Base-by-base conservation (phyloP, 306 rosid genomes). In the Inga laurina region DNA sequence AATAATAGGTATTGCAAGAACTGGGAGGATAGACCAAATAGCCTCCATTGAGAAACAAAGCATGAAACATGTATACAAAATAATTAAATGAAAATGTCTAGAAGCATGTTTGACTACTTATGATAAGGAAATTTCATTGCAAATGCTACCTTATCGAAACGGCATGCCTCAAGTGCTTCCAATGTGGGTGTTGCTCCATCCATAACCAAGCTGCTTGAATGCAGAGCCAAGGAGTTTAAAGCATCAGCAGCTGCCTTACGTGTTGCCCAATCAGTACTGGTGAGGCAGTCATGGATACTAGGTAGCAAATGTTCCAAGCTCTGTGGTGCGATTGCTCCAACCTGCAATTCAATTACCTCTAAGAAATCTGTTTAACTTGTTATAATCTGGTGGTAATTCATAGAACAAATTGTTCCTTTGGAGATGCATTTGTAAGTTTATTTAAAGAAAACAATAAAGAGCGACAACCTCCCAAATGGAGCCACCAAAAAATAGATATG, bases 201-300 rank as follows among this genome's bases (percentile, higher is more conserved):
- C 7, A 85, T 82, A 82, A 92, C 74, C 87, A 97, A 79, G 51
- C 84, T 90, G 79, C 94, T 94, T n/a, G 98, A 88, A 88, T 91
- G 93, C 90, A 93, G 85, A 19, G 97, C 97, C 76, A 97, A 74
- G 16, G 94, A 88, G 77, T 83, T 85, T 48, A 97, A 86, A 52
- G 91, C 90, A 69, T 97, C 99, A 69, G 99, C 98, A 51, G 99
- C 97, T 57, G 99, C 99, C 89, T 97, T 97, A 43, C 99, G 98
- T 30, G 98, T 97, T 59, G 95, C 95, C 99, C 99, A 97, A 83
- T 97, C 99, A 24, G 88, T 48, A 88, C 91, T 94, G 54, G 90
- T 87, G 74, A 97, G 94, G 80, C 94, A 94, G 16, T 94, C 99
- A 37, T 90, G 97, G 81, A 91, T 89, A 82, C 90, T 87, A 75